These are phyloP conservation scores for Camillea tinctor DNA, from an alignment of 2,329 filamentous ascomycete species.

Conservation along the genomic window DNA sequence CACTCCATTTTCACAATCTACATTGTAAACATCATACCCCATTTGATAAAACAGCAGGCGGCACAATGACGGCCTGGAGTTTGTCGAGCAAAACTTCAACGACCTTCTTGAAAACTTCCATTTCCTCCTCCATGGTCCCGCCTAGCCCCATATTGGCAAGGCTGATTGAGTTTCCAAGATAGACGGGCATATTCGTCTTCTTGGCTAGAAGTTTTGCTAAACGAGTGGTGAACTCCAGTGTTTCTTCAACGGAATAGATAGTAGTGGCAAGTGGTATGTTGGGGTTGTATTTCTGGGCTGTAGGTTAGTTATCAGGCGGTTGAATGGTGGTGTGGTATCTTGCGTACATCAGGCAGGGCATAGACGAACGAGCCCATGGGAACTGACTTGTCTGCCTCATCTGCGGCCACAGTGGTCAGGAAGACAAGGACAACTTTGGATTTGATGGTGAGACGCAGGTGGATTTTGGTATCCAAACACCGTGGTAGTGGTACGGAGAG, in stretches of 20 bases:
- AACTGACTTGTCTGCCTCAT: constrained; percentile 48
- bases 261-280: constrained; percentile 71
- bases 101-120: constrained; percentile 78
- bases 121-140: constrained; percentile 86
- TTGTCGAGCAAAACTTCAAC: constrained; percentile 66
- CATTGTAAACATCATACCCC: background rate
- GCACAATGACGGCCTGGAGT: constrained; percentile 38
- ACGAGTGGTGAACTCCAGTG: constrained; percentile 82
- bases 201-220: constrained; percentile 81
- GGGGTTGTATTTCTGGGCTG: constrained; percentile 48
- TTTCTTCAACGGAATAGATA: constrained; percentile 72
- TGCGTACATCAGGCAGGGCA: constrained; percentile 79
- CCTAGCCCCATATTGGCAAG: constrained; percentile 72
- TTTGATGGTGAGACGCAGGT: constrained; percentile 58
- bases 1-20: background rate
- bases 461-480: constrained; percentile 59
- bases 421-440: constrained; percentile 60
- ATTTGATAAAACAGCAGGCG: background rate
- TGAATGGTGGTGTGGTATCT: background rate
- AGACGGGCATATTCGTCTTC: constrained; percentile 71
- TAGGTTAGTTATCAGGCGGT: constrained; percentile 7
- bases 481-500: constrained; percentile 61
- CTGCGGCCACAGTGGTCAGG: constrained; percentile 56
- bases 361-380: constrained; percentile 90
- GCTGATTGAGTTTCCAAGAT: constrained; percentile 85